These are phyloP conservation scores for Cystobasidium tubakii DNA, from an alignment of 768 basidiomycete species.

Conservation along the genomic window DNA sequence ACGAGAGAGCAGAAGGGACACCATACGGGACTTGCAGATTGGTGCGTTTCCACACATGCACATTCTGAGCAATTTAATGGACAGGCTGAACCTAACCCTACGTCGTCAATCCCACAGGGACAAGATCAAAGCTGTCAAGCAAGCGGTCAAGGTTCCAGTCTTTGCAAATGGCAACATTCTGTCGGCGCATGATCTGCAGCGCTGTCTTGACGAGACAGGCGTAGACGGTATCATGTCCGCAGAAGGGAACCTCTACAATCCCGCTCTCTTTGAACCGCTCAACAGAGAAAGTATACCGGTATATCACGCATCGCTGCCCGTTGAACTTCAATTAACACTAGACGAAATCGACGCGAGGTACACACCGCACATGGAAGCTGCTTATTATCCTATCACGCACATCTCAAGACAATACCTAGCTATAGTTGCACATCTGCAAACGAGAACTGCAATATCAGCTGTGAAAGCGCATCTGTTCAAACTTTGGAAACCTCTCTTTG, in stretches of 20 bases:
- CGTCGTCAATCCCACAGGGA: slow-evolving; percentile 69
- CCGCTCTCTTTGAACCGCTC: slow-evolving; percentile 59
- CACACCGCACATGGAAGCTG: neutral
- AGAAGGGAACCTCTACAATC: slow-evolving; percentile 85
- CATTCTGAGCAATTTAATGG: too few species aligned
- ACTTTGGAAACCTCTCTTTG: slow-evolving; percentile 71
- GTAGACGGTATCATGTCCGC: slow-evolving; percentile 91
- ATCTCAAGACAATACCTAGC: slow-evolving; percentile 63
- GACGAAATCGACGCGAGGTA: slow-evolving; percentile 16
- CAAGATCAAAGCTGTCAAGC: slow-evolving; percentile 83
- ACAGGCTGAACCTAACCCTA: too few species aligned
- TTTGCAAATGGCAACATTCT: slow-evolving; percentile 97
- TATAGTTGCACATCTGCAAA: slow-evolving; percentile 66
- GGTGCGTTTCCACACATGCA: slow-evolving; percentile 31
- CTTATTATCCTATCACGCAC: slow-evolving; percentile 13
- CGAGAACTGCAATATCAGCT: slow-evolving; percentile 64
- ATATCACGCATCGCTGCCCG: slow-evolving; percentile 39
- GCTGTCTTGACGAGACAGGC: slow-evolving; percentile 75
- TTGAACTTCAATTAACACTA: slow-evolving; percentile 38
- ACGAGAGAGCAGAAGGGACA: slow-evolving; percentile 86
- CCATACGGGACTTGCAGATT: slow-evolving; percentile 47
- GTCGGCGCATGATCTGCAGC: slow-evolving; percentile 71
- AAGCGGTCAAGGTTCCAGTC: slow-evolving; percentile 80
- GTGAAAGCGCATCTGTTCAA: slow-evolving; percentile 93
- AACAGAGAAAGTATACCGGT: slow-evolving; percentile 33